Evolutionary conservation across 2,329 filamentous ascomycete species (phyloP).

Genomic region (Cladosporium sp.): DNA sequence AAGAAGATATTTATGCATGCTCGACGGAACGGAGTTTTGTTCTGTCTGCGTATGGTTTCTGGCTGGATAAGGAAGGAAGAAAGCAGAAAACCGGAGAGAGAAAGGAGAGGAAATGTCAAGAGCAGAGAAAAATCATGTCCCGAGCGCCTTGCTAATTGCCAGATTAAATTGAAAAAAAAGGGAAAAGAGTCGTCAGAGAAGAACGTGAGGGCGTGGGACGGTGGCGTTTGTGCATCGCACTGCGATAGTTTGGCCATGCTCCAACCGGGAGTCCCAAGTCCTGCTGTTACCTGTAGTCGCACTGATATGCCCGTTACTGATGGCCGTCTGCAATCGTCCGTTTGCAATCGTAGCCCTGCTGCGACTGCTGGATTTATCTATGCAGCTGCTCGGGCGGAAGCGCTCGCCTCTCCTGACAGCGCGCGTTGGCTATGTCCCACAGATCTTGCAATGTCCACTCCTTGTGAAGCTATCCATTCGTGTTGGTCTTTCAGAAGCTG

Average conservation of each 20-base stretch:
- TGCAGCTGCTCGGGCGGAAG: conserved; percentile 7
- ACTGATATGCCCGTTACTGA: too few relatives aligned
- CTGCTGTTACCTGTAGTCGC: too few relatives aligned
- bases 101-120: neutral
- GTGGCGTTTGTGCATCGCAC: too few relatives aligned
- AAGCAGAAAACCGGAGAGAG: neutral
- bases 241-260: too few relatives aligned
- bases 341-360: too few relatives aligned
- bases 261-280: too few relatives aligned
- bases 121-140: neutral
- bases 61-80: too few relatives aligned
- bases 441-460: conserved; percentile 1
- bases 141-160: neutral
- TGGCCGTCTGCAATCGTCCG: too few relatives aligned
- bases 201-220: too few relatives aligned
- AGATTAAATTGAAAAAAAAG: neutral
- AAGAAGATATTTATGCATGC: too few relatives aligned
- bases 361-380: neutral
- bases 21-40: too few relatives aligned
- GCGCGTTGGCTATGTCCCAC: conserved; percentile 7
- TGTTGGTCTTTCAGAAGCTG: conserved; percentile 32
- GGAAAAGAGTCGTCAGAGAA: neutral
- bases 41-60: too few relatives aligned
- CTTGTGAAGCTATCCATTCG: conserved; percentile 19
- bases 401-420: conserved; percentile 4